Percentiles rank a stretch among this genome's conserved stretches.
Conservation (phyloP, 1,284 basidiomycete genomes). For the Boletellus sp. region DNA sequence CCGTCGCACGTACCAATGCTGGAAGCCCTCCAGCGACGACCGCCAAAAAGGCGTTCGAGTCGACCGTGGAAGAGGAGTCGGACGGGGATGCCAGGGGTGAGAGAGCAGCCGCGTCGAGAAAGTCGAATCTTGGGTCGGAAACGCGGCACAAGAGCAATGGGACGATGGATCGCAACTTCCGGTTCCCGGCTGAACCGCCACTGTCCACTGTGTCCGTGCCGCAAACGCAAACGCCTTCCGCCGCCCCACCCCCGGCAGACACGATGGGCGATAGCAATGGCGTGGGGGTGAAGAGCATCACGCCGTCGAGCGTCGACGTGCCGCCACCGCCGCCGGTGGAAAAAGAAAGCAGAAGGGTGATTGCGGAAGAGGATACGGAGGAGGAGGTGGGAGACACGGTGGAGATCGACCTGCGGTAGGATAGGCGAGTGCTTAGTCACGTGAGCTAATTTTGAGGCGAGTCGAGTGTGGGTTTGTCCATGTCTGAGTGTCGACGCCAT, state of each 20-base stretch:
- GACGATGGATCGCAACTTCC: conserved; percentile 76
- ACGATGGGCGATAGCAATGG: conserved; percentile 20
- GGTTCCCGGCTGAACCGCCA: conserved; percentile 64
- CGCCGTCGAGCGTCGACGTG: conserved; percentile 66
- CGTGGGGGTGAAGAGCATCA: conserved; percentile 37
- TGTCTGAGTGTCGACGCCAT: too few species aligned
- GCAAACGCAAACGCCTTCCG: too few species aligned
- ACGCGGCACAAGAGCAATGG: conserved; percentile 48
- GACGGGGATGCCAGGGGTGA: conserved; percentile 26
- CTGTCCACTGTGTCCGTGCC: too few species aligned
- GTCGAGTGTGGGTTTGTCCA: too few species aligned
- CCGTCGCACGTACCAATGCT: conserved; percentile 13
- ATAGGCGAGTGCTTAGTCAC: too few species aligned
- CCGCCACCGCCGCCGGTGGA: conserved; percentile 73
- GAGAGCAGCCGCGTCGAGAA: conserved; percentile 10
- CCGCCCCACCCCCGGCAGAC: not conserved
- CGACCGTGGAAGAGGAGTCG: conserved; percentile 50
- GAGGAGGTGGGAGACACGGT: conserved; percentile 74
- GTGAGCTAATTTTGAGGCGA: too few species aligned
- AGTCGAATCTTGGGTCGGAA: conserved; percentile 11
- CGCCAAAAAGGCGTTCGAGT: conserved; percentile 35
- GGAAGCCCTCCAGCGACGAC: conserved; percentile 17
- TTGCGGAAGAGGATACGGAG: conserved; percentile 47
- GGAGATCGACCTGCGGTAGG: conserved; percentile 47
- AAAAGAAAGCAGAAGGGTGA: conserved; percentile 51